A percentile compares a stretch with the other conserved stretches of the same genome.
phyloP scores from a whole-genome alignment of 768 basidiomycete species.

The Favolaschia claudopus region DNA sequence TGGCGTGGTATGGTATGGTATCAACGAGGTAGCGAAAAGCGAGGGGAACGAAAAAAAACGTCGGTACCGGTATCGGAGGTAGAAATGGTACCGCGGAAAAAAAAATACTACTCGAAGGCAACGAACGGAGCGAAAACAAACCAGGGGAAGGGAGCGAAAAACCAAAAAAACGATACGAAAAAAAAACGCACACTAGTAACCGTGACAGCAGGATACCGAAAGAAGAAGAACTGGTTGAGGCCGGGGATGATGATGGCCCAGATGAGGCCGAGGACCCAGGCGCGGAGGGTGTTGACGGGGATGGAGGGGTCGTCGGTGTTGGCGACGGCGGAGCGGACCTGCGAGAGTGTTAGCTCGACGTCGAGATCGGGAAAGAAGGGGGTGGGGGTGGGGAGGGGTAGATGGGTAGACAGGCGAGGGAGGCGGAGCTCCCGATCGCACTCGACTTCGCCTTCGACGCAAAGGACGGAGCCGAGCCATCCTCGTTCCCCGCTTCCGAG shows the following conservation, averaged over 20 bases:
- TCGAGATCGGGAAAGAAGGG: too few relatives aligned
- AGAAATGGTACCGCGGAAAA: neutral
- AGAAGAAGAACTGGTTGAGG: slow-evolving; percentile 80
- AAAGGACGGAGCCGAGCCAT: too few relatives aligned
- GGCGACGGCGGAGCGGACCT: slow-evolving; percentile 64
- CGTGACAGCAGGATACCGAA: slow-evolving; percentile 66
- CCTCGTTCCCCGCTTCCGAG: too few relatives aligned
- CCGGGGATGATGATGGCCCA: slow-evolving; percentile 73
- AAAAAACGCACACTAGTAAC: slow-evolving; percentile 51
- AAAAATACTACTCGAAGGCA: neutral
- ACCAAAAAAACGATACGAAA: neutral
- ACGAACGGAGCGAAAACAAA: neutral
- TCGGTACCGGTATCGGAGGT: too few relatives aligned
- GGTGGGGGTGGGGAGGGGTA: too few relatives aligned
- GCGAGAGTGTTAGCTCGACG: too few relatives aligned
- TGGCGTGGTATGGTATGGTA: neutral
- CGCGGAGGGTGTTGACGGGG: slow-evolving; percentile 67
- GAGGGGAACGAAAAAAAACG: neutral
- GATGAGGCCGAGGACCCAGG: slow-evolving; percentile 69
- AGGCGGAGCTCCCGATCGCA: too few relatives aligned
- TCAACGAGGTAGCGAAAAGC: neutral
- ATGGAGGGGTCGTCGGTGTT: slow-evolving; percentile 72
- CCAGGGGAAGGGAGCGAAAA: neutral
- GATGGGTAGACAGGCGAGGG: too few relatives aligned
- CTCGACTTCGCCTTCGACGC: too few relatives aligned